Percentiles rank a stretch among this genome's conserved stretches.
Evolutionary conservation across 441 rosid genomes (phyloP).

Genomic region (Corymbia citriodora): DNA sequence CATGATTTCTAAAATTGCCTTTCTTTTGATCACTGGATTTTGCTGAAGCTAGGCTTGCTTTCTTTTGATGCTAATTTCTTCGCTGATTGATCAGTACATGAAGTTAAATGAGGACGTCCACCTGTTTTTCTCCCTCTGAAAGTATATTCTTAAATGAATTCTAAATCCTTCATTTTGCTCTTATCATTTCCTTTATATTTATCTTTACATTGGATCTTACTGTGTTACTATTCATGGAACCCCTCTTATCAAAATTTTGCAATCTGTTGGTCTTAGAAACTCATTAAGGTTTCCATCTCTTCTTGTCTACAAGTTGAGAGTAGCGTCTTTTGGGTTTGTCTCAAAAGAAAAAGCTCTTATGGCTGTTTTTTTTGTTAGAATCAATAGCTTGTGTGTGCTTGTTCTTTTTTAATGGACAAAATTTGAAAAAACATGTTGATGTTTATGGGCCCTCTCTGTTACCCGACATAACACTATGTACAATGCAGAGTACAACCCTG

Average conservation of each 20-base stretch:
- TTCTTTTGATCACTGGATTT: too few species aligned
- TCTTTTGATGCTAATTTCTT: too few species aligned
- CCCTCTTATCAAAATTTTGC: neutral
- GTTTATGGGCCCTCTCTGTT: neutral
- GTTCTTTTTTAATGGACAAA: neutral
- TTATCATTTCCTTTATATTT: too few species aligned
- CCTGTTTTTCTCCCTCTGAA: too few species aligned
- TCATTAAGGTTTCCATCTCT: neutral
- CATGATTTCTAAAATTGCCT: too few species aligned
- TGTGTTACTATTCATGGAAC: neutral
- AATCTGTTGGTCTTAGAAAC: neutral
- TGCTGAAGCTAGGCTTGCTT: too few species aligned
- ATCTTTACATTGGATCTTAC: neutral
- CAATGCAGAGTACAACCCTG: conserved; percentile 93
- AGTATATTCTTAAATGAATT: too few species aligned
- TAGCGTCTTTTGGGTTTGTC: neutral
- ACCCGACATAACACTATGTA: neutral
- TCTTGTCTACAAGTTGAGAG: neutral
- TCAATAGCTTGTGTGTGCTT: neutral
- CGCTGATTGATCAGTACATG: too few species aligned
- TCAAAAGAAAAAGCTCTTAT: neutral
- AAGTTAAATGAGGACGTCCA: too few species aligned
- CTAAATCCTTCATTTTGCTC: neutral
- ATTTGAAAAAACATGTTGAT: too few species aligned
- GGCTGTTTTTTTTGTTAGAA: neutral